Conservation (phyloP, 2,329 filamentous ascomycete species). For the Aspergillus tanneri region DNA sequence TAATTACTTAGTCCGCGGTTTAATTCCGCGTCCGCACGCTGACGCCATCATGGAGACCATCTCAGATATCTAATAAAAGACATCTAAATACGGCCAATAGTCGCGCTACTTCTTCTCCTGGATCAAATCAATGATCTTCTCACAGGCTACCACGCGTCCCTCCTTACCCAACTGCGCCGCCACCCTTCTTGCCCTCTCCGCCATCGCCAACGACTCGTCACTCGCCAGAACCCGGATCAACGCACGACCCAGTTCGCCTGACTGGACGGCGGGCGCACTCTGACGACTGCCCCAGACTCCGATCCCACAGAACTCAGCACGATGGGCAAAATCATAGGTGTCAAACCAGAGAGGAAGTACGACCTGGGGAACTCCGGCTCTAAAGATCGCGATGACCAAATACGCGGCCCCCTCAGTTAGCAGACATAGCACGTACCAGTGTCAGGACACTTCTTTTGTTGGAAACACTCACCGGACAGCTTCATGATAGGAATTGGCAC, state of each 20-base stretch:
- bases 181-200: conserved; percentile 12
- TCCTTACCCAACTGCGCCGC: conserved; percentile 13
- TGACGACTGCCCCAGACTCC: conserved; percentile 43
- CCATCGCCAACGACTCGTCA: conserved; percentile 6
- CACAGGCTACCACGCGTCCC: conserved; percentile 23
- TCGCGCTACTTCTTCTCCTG: neutral
- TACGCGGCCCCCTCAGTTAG: too few species aligned
- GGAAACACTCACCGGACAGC: conserved; percentile 40
- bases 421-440: neutral
- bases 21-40: too few species aligned
- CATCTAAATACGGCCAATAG: neutral
- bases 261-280: conserved; percentile 34
- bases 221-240: conserved; percentile 22
- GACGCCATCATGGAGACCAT: neutral
- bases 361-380: conserved; percentile 48
- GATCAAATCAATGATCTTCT: conserved; percentile 18
- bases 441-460: neutral
- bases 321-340: conserved; percentile 47
- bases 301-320: conserved; percentile 45
- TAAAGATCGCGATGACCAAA: conserved; percentile 20
- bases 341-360: conserved; percentile 51
- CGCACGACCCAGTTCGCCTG: conserved; percentile 25
- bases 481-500: conserved; percentile 51
- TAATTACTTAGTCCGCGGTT: too few species aligned
- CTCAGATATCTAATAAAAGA: neutral